Percentiles rank a stretch among this genome's conserved stretches.
phyloP scores from a whole-genome alignment of 306 rosid species.

The Quercus ilex region DNA sequence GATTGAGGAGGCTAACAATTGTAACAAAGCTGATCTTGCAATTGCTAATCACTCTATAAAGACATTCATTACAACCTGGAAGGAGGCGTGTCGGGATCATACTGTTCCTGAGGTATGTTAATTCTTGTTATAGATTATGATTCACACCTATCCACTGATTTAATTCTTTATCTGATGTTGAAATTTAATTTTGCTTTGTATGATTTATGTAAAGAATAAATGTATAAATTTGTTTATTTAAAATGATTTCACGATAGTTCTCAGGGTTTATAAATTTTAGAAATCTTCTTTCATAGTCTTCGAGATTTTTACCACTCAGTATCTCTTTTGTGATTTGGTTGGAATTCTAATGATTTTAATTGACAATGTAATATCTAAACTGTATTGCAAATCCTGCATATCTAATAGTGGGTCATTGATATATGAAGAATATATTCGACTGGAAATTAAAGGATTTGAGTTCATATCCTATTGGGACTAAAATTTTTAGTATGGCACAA shows the following conservation, averaged over 20 bases:
- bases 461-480: too few relatives aligned
- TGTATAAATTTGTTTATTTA: neutral
- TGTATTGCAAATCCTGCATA: neutral
- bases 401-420: neutral
- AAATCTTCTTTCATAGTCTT: too few relatives aligned
- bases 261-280: neutral
- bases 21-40: slow-evolving; percentile 27
- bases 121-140: neutral
- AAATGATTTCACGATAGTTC: neutral
- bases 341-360: neutral
- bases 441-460: too few relatives aligned
- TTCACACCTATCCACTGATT: neutral
- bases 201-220: neutral
- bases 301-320: too few relatives aligned
- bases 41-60: slow-evolving; percentile 42
- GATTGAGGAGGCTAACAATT: slow-evolving; percentile 8
- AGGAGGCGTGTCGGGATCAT: slow-evolving; percentile 58
- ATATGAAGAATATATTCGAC: too few relatives aligned
- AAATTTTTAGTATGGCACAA: too few relatives aligned
- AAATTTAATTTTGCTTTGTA: neutral
- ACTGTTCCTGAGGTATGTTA: slow-evolving; percentile 53
- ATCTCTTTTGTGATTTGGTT: too few relatives aligned
- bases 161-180: neutral
- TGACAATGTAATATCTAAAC: neutral
- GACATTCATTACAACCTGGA: slow-evolving; percentile 76